Base-by-base conservation (phyloP, 2,329 filamentous ascomycete species). In the Trichoderma afroharzianum region DNA sequence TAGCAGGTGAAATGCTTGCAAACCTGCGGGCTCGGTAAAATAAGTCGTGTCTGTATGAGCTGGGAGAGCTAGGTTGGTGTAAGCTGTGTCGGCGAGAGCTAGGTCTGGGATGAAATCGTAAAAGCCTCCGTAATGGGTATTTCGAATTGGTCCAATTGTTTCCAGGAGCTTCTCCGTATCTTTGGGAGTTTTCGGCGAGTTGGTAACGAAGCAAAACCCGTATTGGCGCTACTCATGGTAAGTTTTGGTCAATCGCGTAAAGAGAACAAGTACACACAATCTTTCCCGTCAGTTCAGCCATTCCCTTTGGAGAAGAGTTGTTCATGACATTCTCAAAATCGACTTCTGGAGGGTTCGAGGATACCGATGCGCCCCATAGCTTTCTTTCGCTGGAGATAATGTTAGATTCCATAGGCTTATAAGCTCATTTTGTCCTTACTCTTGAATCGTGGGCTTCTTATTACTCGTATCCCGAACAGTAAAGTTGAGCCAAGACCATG, bases 31-130 rank as follows among this genome's bases (percentile, higher is more conserved):
- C 74, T 98, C 95, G 26, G 90, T 94, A 82, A 98, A 98, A 81
- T 99, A 98, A 1, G 95, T 97, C 7, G 90, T 98, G 82, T 99
- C 96, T 1, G 95, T 98, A 81, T 99, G 96, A 1, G 93, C 91
- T 24, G 90, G 89, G 3, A 99, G 88, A 1, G 91, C 90, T 64
- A 96, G 86, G 76, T 92, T 94, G 2, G 95, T 98, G 83, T 98
- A 99, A 4, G 94, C 94, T 2, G 93, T 97, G 78, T 97, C 94
- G 74, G 95, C 95, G 78, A 92, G 92, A 32, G 93, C 91, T 28
- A 98, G 87, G 80, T 98, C 93, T 6, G 95, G 92, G 1, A 93
- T 93, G 80, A 98, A 98, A 81, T 98, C 95, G 77, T 88, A 88
- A 78, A 87, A 87, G 72, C 82, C 89, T 83, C 93, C 95, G 80